Evolutionary conservation across 176 grass and related monocot species (phyloP).

Genomic region (Leersia perrieri): DNA sequence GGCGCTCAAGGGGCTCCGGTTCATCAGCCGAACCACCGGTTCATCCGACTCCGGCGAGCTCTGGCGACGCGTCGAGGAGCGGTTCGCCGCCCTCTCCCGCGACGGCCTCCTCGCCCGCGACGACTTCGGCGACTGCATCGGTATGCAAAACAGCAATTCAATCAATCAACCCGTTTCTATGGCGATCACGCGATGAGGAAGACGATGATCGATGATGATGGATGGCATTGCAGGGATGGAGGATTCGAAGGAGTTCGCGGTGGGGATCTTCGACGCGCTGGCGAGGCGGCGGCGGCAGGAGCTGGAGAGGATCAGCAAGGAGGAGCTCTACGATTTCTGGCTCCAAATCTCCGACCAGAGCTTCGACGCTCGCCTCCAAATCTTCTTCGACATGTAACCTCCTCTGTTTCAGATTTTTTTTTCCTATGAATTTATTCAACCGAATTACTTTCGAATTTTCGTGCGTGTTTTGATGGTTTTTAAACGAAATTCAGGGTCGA

Average conservation of each 20-base stretch:
- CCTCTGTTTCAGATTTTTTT: not conserved
- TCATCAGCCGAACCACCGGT: conserved; percentile 73
- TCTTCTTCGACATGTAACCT: conserved; percentile 97
- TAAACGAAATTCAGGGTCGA: conserved; percentile 59
- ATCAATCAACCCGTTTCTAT: not conserved
- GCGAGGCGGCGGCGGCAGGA: conserved; percentile 66
- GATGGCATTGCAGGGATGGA: conserved; percentile 69
- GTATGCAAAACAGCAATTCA: too few species aligned
- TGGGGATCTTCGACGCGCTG: conserved; percentile 87
- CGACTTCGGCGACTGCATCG: conserved; percentile 92
- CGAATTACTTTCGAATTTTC: not conserved
- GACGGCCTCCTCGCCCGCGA: conserved; percentile 78
- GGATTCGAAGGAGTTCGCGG: conserved; percentile 89
- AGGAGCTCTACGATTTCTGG: conserved; percentile 97
- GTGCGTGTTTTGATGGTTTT: not conserved
- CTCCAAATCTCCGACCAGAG: conserved; percentile 97
- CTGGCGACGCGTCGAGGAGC: conserved; percentile 66
- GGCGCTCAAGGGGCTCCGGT: conserved; percentile 73
- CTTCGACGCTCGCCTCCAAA: conserved; percentile 93
- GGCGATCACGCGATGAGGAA: not conserved
- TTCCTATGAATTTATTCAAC: too few species aligned
- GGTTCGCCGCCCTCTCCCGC: conserved; percentile 56
- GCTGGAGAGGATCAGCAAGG: conserved; percentile 78
- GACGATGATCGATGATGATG: too few species aligned
- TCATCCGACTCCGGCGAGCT: conserved; percentile 35